Conservation (phyloP, 2,329 filamentous ascomycete species). For the Stagonosporopsis tanaceti region DNA sequence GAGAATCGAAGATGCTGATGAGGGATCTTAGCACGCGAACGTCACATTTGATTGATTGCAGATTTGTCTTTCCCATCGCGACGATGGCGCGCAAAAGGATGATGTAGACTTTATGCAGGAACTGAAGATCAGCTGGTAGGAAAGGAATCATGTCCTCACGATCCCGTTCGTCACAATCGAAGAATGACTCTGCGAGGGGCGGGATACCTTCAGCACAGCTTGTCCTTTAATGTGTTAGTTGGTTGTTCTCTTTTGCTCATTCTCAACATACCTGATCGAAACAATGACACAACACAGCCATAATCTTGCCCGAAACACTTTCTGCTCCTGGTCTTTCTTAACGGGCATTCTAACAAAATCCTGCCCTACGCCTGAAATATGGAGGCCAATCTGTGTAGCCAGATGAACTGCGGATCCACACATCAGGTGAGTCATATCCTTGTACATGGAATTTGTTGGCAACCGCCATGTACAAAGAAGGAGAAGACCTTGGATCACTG, state of each 20-base stretch:
- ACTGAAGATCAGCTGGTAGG: constrained; percentile 42
- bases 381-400: constrained; percentile 53
- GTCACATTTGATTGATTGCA: constrained; percentile 44
- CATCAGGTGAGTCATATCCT: constrained; percentile 51
- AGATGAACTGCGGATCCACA: constrained; percentile 52
- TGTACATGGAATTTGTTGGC: constrained; percentile 53
- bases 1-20: constrained; percentile 48
- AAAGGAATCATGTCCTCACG: constrained; percentile 45
- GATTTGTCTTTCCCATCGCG: constrained; percentile 44
- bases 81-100: constrained; percentile 45
- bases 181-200: constrained; percentile 45
- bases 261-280: constrained; percentile 41
- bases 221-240: constrained; percentile 34
- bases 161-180: constrained; percentile 43
- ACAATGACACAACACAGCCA: constrained; percentile 51
- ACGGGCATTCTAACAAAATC: constrained; percentile 51
- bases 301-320: constrained; percentile 45
- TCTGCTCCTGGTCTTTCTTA: constrained; percentile 46
- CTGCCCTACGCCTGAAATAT: constrained; percentile 50
- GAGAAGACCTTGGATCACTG: constrained; percentile 51
- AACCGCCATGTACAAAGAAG: constrained; percentile 53
- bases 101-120: constrained; percentile 45
- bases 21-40: constrained; percentile 43
- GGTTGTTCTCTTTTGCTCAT: background rate
- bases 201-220: constrained; percentile 47